phyloP scores from a whole-genome alignment of 2,329 filamentous ascomycete genomes.

The Monilinia fructigena region DNA sequence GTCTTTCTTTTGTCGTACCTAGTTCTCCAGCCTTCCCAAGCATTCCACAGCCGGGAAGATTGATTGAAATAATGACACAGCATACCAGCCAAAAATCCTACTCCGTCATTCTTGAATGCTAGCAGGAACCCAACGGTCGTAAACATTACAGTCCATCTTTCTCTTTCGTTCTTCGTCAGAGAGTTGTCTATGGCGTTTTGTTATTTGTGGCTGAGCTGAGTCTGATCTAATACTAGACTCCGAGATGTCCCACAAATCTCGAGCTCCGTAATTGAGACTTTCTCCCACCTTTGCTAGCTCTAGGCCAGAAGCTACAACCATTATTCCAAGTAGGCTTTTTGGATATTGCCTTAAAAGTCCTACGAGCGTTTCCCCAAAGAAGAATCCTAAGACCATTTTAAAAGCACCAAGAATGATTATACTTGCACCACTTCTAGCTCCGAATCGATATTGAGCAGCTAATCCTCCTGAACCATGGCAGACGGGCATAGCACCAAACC shows the following conservation, averaged over 20 bases:
- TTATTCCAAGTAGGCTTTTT: slow-evolving; percentile 72
- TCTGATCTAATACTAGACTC: slow-evolving; percentile 41
- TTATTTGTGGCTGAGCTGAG: slow-evolving; percentile 27
- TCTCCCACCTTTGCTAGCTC: slow-evolving; percentile 85
- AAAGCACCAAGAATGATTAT: slow-evolving; percentile 74
- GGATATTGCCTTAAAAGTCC: slow-evolving; percentile 72
- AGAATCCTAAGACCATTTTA: slow-evolving; percentile 73
- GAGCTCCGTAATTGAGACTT: slow-evolving; percentile 71
- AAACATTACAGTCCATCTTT: slow-evolving; percentile 87
- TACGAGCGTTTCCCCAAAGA: slow-evolving; percentile 73
- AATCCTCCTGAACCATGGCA: slow-evolving; percentile 91
- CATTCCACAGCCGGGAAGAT: slow-evolving; percentile 26
- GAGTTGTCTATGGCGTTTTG: slow-evolving; percentile 51
- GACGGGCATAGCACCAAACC: slow-evolving; percentile 93
- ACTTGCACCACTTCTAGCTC: slow-evolving; percentile 81
- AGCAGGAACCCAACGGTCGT: slow-evolving; percentile 79
- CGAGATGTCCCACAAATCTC: slow-evolving; percentile 59
- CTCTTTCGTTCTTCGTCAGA: slow-evolving; percentile 66
- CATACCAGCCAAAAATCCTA: slow-evolving; percentile 82
- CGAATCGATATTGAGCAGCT: slow-evolving; percentile 88
- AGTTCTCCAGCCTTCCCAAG: slow-evolving; percentile 24
- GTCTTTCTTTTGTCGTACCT: slow-evolving; percentile 20
- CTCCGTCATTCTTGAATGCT: slow-evolving; percentile 84
- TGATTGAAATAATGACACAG: slow-evolving; percentile 70
- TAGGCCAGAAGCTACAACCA: slow-evolving; percentile 85